A percentile compares a stretch with the other conserved stretches of the same genome.
Evolutionary conservation across 2,329 filamentous ascomycete genomes (phyloP).

Genomic region (Scleromitrula shiraiana): DNA sequence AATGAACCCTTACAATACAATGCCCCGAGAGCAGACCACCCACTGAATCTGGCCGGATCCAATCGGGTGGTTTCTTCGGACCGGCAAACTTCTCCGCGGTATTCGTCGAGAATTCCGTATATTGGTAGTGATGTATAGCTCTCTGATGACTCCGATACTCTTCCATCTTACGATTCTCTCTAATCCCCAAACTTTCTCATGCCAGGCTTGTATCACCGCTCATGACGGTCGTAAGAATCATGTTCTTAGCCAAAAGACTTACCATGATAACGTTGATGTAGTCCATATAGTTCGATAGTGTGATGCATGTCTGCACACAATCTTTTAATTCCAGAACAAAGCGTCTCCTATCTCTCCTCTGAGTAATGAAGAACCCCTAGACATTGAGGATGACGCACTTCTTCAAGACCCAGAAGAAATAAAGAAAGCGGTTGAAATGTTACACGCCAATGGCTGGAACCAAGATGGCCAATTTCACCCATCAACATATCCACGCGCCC

Average conservation of each 20-base stretch:
- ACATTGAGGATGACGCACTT: conserved; percentile 44
- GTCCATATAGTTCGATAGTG: conserved; percentile 30
- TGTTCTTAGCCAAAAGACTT: conserved; percentile 31
- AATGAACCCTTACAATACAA: neutral
- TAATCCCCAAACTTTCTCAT: conserved; percentile 26
- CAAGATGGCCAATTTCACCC: conserved; percentile 35
- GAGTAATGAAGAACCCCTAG: conserved; percentile 37
- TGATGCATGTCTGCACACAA: conserved; percentile 31
- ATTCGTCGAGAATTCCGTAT: conserved; percentile 25
- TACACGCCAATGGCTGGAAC: conserved; percentile 48
- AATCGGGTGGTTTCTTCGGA: conserved; percentile 19
- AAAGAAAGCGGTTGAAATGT: conserved; percentile 29
- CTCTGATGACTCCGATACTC: conserved; percentile 20
- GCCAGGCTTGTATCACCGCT: conserved; percentile 35
- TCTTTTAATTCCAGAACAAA: conserved; percentile 28
- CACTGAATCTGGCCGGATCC: neutral
- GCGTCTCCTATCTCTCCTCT: conserved; percentile 20
- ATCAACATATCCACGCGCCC: conserved; percentile 39
- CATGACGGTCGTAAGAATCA: conserved; percentile 32
- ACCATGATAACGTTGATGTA: conserved; percentile 34
- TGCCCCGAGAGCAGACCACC: conserved; percentile 1
- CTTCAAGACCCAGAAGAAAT: conserved; percentile 35
- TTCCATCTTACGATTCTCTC: conserved; percentile 18
- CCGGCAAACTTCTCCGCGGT: conserved; percentile 29
- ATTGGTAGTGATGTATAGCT: conserved; percentile 22